phyloP scores from a whole-genome alignment of 208 protist species.

The Trypanosoma cruzi region DNA sequence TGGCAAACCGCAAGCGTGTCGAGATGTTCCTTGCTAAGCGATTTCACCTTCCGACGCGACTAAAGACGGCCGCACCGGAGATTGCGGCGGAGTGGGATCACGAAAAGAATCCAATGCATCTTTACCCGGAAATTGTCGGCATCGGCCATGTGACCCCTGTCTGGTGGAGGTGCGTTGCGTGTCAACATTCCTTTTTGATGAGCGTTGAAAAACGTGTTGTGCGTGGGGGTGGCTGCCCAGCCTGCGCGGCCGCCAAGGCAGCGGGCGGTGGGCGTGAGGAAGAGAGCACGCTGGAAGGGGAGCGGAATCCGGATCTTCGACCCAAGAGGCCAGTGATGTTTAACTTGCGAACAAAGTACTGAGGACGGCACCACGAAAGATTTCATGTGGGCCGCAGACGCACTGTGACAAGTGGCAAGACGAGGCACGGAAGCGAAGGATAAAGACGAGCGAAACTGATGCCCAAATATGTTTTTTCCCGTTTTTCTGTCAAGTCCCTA shows the following conservation, averaged over 20 bases:
- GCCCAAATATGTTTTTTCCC: neutral
- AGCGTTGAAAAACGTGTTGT: conserved; percentile 92
- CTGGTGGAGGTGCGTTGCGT: conserved; percentile 76
- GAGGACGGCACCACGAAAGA: neutral
- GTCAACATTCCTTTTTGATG: conserved; percentile 65
- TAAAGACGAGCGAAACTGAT: neutral
- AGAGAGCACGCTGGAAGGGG: conserved; percentile 49
- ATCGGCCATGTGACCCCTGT: conserved; percentile 78
- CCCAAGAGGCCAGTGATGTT: conserved; percentile 80
- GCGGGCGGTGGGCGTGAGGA: neutral
- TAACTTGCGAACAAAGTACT: conserved; percentile 87
- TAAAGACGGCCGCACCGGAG: conserved; percentile 84
- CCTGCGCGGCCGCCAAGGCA: conserved; percentile 32
- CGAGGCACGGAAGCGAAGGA: neutral
- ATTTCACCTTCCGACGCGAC: conserved; percentile 83
- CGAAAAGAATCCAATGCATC: conserved; percentile 75
- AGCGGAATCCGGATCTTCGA: conserved; percentile 57
- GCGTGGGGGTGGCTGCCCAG: conserved; percentile 73
- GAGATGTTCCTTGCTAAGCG: conserved; percentile 86
- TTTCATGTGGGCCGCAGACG: neutral
- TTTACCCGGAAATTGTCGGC: conserved; percentile 87
- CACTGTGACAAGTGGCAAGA: neutral
- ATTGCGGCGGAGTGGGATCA: conserved; percentile 90
- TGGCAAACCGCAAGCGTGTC: conserved; percentile 83
- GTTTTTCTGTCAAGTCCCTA: conserved; percentile 8